phyloP scores from a whole-genome alignment of 257 asterid genomes.

The Solanum neorickii region DNA sequence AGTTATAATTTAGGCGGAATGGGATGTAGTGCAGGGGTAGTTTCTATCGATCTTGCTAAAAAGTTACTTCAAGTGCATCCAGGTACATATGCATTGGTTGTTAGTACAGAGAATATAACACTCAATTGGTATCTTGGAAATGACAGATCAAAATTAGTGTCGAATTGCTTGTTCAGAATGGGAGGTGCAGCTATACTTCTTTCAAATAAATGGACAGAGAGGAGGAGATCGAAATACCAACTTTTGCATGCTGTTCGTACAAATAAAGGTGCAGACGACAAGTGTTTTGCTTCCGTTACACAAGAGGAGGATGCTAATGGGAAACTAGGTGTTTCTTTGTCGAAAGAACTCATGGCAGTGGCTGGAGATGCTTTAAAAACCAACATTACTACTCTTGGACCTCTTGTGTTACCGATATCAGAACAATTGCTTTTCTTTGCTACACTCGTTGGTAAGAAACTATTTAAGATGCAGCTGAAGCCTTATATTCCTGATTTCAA shows the following conservation, averaged over 20 bases:
- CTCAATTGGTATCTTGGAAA: conserved; percentile 33
- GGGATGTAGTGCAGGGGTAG: conserved; percentile 34
- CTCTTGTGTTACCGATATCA: conserved; percentile 26
- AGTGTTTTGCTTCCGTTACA: conserved; percentile 23
- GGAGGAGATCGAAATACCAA: conserved; percentile 23
- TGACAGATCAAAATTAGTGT: conserved; percentile 25
- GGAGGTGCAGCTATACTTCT: conserved; percentile 33
- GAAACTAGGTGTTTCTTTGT: conserved; percentile 22
- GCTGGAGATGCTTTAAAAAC: conserved; percentile 36
- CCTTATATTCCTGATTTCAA: conserved; percentile 30
- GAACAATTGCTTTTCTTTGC: conserved; percentile 30
- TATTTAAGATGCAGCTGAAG: conserved; percentile 24
- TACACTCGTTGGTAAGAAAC: conserved; percentile 18
- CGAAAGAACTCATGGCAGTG: conserved; percentile 35
- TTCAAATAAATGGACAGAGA: conserved; percentile 17
- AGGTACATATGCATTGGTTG: conserved; percentile 22
- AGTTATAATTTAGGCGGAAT: conserved; percentile 32
- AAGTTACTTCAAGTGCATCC: conserved; percentile 29
- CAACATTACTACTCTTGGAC: conserved; percentile 29
- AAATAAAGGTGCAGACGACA: conserved; percentile 28
- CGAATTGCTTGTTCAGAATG: conserved; percentile 34
- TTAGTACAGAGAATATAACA: conserved; percentile 29
- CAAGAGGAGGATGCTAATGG: conserved; percentile 27
- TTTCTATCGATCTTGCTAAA: conserved; percentile 29
- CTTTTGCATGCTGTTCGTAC: conserved; percentile 21